Evolutionary conservation across 2,329 filamentous ascomycete species (phyloP).

Genomic region (Chaetoscypha palmicola): DNA sequence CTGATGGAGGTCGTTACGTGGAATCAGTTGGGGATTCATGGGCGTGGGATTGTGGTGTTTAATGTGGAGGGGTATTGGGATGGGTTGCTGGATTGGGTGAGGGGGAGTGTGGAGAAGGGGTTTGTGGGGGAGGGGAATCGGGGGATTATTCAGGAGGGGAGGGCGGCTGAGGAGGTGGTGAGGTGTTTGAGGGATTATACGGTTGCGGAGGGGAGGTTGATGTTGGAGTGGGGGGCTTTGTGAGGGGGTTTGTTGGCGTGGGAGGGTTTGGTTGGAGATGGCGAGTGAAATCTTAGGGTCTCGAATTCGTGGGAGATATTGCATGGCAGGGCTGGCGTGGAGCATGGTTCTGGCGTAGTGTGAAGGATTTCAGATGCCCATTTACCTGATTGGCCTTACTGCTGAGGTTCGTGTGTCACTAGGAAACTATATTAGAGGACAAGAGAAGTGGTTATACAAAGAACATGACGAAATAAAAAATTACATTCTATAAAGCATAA

Average conservation of each 20-base stretch:
- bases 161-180: constrained; percentile 65
- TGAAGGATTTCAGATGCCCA: no score
- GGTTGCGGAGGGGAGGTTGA: constrained; percentile 66
- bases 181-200: constrained; percentile 65
- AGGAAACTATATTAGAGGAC: no score
- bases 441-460: no score
- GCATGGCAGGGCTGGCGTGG: no score
- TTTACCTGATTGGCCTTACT: no score
- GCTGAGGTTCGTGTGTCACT: no score
- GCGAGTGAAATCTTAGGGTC: no score
- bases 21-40: constrained; percentile 95
- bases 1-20: constrained; percentile 86
- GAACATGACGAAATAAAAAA: no score
- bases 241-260: neutral
- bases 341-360: no score
- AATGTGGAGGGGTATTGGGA: constrained; percentile 93
- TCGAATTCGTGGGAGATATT: no score
- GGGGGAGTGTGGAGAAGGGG: constrained; percentile 64
- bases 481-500: no score
- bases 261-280: neutral
- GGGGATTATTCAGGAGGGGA: constrained; percentile 72
- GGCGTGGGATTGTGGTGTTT: constrained; percentile 67
- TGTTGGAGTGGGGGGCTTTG: constrained; percentile 67
- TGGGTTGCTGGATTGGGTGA: constrained; percentile 75
- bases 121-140: constrained; percentile 69